Evolutionary conservation across 2,329 filamentous ascomycete species (phyloP).

Genomic region (Coniella lustricola): DNA sequence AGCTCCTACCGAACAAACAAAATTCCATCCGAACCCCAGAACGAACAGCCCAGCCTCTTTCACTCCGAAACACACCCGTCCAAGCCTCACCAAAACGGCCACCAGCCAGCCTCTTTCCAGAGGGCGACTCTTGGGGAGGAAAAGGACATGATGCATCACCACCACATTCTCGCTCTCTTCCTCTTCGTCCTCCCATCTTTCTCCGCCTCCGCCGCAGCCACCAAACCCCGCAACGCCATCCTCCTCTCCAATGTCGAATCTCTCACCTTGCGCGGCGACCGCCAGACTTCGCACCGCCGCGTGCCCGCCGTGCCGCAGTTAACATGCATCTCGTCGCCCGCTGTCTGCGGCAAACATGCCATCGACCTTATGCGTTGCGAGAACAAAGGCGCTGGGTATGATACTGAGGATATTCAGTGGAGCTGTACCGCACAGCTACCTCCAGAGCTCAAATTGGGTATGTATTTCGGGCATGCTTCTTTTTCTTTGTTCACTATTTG

Average conservation of each 20-base stretch:
- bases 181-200: conserved; percentile 7
- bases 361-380: conserved; percentile 83
- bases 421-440: conserved; percentile 64
- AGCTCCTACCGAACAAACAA: too few species aligned
- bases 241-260: conserved; percentile 60
- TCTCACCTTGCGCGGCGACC: conserved; percentile 64
- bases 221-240: conserved; percentile 44
- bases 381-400: conserved; percentile 77
- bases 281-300: conserved; percentile 68
- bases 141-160: too few species aligned
- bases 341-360: conserved; percentile 61
- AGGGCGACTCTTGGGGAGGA: too few species aligned
- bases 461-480: neutral
- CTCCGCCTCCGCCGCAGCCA: conserved; percentile 17
- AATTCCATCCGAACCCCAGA: too few species aligned
- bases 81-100: neutral
- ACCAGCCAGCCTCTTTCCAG: too few species aligned
- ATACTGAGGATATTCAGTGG: conserved; percentile 79
- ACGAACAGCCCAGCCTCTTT: too few species aligned
- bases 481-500: too few species aligned
- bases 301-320: conserved; percentile 72
- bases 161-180: neutral
- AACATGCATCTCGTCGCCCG: conserved; percentile 61
- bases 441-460: conserved; percentile 60
- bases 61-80: too few species aligned